A percentile compares a stretch with the other conserved stretches of the same genome.
phyloP scores from a whole-genome alignment of 768 basidiomycete species.

The Leccinum barrowsii region DNA sequence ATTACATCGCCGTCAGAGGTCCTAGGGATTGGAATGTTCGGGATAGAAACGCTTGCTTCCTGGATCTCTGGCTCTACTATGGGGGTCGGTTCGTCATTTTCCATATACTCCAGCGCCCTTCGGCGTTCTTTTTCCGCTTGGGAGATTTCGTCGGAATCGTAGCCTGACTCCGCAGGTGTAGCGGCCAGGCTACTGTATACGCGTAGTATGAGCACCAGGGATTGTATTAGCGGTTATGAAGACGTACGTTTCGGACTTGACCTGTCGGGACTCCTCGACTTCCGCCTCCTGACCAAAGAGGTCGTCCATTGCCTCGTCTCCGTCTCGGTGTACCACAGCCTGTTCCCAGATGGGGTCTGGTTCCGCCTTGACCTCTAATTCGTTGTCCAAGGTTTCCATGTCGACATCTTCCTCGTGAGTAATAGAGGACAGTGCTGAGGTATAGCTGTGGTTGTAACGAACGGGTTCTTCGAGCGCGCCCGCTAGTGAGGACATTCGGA shows the following conservation, averaged over 20 bases:
- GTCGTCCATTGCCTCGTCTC: conserved; percentile 67
- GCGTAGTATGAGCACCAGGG: conserved; percentile 15
- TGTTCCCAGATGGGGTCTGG: conserved; percentile 12
- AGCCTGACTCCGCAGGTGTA: conserved; percentile 40
- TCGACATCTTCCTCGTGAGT: conserved; percentile 36
- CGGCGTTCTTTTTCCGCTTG: conserved; percentile 54
- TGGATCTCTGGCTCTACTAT: conserved; percentile 46
- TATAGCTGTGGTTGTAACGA: conserved; percentile 21
- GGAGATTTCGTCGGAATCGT: conserved; percentile 66
- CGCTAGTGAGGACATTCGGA: conserved; percentile 53
- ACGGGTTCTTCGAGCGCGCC: conserved; percentile 47
- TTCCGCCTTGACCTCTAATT: conserved; percentile 18
- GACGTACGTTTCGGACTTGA: conserved; percentile 48
- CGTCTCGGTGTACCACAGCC: conserved; percentile 13
- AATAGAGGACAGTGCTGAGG: conserved; percentile 5
- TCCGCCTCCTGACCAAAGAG: conserved; percentile 75
- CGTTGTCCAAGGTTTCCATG: conserved; percentile 33
- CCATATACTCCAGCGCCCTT: conserved; percentile 75
- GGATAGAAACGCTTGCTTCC: conserved; percentile 74
- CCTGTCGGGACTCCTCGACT: conserved; percentile 33
- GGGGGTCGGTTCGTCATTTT: conserved; percentile 65
- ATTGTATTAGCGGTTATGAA: conserved; percentile 5
- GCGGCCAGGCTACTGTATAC: conserved; percentile 35
- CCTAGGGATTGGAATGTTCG: conserved; percentile 81
- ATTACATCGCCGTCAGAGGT: conserved; percentile 81